Evolutionary conservation across 306 rosid species (phyloP), one percentile per base, ranked within the genome.

Genomic region (Ammopiptanthus mongolicus): DNA sequence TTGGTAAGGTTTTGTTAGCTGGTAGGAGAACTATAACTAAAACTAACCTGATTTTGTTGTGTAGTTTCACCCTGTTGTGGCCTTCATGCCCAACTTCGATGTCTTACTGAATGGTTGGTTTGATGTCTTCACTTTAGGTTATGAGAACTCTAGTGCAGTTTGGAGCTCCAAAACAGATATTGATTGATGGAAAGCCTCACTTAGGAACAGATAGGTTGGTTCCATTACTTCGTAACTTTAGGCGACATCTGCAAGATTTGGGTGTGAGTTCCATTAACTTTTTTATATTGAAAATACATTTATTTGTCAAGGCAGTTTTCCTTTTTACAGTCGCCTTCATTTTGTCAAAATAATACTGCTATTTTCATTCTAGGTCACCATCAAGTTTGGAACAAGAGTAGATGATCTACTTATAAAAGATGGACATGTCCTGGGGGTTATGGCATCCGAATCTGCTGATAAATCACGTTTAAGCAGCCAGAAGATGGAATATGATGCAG

Each of bases 161-260:
- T 87, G 97, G 98, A 50, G 97, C 98, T 85, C 95, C 97, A 53
- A 51, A 88, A 82, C 85, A 84, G 60, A 95, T 95, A 76, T 87
- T 95, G 81, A 76, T 95, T 50, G 83, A 86, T 62, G 97, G 97
- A 71, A 95, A 91, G 84, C 98, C 98, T 77, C 98, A 95, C 81
- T 83, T 95, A 62, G 98, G 98, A 77, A 95, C 98, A 19, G 97
- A 91, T 86, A 95, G 84, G 77, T 82, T 95, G 96, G 82, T 95
- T 87, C 97, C 97, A 25, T 83, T 95, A 78, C 95, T 95, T 79
- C 97, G 93, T 71, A 95, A 88, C 85, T 86, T 95, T 75, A 93
- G 98, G 84, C 81, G 70, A 71, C 97, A 95, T 81, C 82, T 95
- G 72, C 88, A 82, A 80, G 84, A 80, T 33, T 80, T 88, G 89